Conservation (phyloP, 345 rosid species). For the Rhodamnia rubescens region DNA sequence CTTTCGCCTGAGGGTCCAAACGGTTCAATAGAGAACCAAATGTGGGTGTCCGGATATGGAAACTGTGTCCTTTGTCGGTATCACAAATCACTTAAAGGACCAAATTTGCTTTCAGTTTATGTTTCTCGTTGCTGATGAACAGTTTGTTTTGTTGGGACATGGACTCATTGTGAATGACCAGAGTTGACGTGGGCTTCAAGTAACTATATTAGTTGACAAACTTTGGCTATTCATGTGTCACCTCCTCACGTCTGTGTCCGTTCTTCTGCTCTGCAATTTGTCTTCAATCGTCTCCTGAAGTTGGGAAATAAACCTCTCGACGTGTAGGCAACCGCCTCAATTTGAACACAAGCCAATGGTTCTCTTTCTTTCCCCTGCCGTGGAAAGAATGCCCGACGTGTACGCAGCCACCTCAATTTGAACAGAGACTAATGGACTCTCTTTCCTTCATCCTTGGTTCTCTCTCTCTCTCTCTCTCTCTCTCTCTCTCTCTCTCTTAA, state of each 20-base stretch:
- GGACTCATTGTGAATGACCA: background rate
- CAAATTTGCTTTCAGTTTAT: background rate
- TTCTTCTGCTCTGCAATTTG: background rate
- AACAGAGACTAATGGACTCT: background rate
- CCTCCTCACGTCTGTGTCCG: background rate
- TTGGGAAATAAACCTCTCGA: background rate
- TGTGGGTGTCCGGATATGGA: background rate
- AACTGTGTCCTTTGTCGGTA: background rate
- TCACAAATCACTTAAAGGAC: background rate
- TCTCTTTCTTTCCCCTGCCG: background rate
- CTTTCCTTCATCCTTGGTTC: background rate
- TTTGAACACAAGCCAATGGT: background rate
- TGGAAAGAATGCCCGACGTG: background rate
- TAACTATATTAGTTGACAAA: background rate
- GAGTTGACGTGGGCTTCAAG: background rate
- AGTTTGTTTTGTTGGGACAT: background rate
- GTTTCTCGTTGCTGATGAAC: background rate
- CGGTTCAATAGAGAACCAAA: background rate
- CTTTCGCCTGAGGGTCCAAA: background rate
- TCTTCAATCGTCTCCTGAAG: background rate
- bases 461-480: background rate
- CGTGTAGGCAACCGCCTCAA: background rate
- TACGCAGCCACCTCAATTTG: background rate
- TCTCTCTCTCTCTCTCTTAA: background rate
- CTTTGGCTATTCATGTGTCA: background rate